Percentiles rank a stretch among this genome's conserved stretches.
Conservation (phyloP, 31 red algal genomes). For the Asparagopsis taxiformis region DNA sequence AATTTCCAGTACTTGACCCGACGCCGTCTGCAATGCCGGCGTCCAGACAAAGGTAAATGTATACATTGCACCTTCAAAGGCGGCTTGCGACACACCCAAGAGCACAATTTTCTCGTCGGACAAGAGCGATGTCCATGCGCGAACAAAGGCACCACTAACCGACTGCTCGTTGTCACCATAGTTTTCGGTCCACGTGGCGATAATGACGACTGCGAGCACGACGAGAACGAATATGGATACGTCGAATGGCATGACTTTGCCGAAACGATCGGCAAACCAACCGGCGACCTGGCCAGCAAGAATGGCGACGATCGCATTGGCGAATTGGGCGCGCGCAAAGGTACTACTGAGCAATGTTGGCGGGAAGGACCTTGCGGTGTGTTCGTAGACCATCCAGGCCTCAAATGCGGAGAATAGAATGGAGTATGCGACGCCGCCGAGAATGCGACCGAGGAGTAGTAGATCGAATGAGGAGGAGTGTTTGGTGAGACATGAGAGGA, state of each 20-base stretch:
- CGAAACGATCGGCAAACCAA: conserved; percentile 63
- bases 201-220: conserved; percentile 34
- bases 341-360: conserved; percentile 37
- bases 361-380: conserved; percentile 36
- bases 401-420: conserved; percentile 92
- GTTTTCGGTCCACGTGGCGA: conserved; percentile 84
- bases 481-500: conserved; percentile 87
- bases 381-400: conserved; percentile 94
- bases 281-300: conserved; percentile 74
- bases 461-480: conserved; percentile 70
- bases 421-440: conserved; percentile 86
- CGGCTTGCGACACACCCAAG: conserved; percentile 75
- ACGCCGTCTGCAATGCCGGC: conserved; percentile 77
- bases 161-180: conserved; percentile 68
- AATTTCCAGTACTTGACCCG: conserved; percentile 43
- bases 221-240: conserved; percentile 62
- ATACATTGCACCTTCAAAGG: conserved; percentile 94
- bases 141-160: conserved; percentile 30
- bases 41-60: conserved; percentile 98
- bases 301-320: conserved; percentile 90
- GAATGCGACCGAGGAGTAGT: conserved; percentile 75
- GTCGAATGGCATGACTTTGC: conserved; percentile 90
- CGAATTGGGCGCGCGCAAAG: conserved; percentile 84
- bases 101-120: conserved; percentile 70
- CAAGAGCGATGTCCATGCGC: conserved; percentile 36